A percentile compares a stretch with the other conserved stretches of the same genome.
Evolutionary conservation across 2,329 filamentous ascomycete species (phyloP).

Genomic region (Botryotinia calthae): DNA sequence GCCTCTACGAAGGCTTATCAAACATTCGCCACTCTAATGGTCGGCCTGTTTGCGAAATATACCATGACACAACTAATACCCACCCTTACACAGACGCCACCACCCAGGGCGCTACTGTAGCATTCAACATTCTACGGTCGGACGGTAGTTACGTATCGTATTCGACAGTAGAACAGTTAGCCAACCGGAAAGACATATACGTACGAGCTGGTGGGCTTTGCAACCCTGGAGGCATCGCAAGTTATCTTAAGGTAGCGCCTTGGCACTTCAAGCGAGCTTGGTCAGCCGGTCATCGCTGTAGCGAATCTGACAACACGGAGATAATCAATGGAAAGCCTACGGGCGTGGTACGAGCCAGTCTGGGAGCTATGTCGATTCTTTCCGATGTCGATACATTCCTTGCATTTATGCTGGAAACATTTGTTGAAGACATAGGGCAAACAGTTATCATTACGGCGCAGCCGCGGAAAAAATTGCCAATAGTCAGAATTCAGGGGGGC

Average conservation of each 20-base stretch:
- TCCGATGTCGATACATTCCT: constrained; percentile 71
- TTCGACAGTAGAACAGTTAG: constrained; percentile 80
- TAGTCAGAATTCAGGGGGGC: neutral
- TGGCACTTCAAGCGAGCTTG: constrained; percentile 85
- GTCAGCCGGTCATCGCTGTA: constrained; percentile 79
- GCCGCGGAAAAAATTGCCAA: neutral
- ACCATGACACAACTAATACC: constrained; percentile 39
- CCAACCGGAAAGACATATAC: constrained; percentile 75
- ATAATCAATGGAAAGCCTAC: constrained; percentile 81
- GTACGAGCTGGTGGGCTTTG: constrained; percentile 85
- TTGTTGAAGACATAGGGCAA: constrained; percentile 21
- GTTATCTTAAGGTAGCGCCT: constrained; percentile 65
- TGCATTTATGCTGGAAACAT: constrained; percentile 60
- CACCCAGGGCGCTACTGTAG: constrained; percentile 66
- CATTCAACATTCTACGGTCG: constrained; percentile 77
- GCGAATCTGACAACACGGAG: constrained; percentile 65
- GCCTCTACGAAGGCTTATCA: constrained; percentile 57
- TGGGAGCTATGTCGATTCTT: constrained; percentile 84
- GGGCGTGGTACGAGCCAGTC: constrained; percentile 77
- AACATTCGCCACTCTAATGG: constrained; percentile 64
- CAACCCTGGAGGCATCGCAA: constrained; percentile 82
- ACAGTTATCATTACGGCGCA: neutral
- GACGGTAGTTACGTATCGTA: constrained; percentile 72
- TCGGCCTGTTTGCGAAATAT: constrained; percentile 34
- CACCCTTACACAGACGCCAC: constrained; percentile 33